Evolutionary conservation across 2,329 filamentous ascomycete species (phyloP), one percentile per base, ranked within the genome.

Genomic region (Simplicillium sp.): DNA sequence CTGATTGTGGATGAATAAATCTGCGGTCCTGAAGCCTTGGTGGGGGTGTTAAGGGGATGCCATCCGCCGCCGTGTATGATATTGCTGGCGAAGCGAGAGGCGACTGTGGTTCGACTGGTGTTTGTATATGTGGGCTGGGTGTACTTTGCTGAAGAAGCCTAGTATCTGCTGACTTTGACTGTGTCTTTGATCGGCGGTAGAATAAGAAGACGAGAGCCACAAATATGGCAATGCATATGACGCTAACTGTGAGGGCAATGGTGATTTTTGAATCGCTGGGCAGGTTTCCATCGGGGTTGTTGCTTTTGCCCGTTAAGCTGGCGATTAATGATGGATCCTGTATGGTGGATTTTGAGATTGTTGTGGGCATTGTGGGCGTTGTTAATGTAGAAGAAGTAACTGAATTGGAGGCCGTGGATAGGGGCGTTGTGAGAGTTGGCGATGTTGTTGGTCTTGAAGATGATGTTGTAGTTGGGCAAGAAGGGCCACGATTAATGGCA

Each of bases 21-120:
- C 55, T 64, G 6, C 70, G 62, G 38, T 73, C 68, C 39, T 65
- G 60, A 2, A 75, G 61, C 14, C 69, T 64, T 2, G 64, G 63
- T 1, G 71, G 71, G 1, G 71, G 70, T 1, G 64, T 69, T 17
- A 68, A 48, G 0, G 59, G 58, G 2, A 46, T 40, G 2, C 44
- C 44, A 9, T 53, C 50, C 7, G 42, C 31, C 11, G 47, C 50
- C 2, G 46, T 29, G 16, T 50, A 48, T 0, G 61, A 61, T 7
- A 51, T 43, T 1, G 57, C 51, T 0, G 67, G 59, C 1, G 67
- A 62, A 34, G 67, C 64, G 1, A 72, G 53, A 3, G 65, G 66
- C 12, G 66, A 64, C 0, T 60, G 61, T 2, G 65, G 66, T n/a
- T 56, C 54, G 39, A 54, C 53, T 2, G 50, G 48, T 2, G 51